Conservation (phyloP, 257 asterid genomes). For the Scutellaria baicalensis region DNA sequence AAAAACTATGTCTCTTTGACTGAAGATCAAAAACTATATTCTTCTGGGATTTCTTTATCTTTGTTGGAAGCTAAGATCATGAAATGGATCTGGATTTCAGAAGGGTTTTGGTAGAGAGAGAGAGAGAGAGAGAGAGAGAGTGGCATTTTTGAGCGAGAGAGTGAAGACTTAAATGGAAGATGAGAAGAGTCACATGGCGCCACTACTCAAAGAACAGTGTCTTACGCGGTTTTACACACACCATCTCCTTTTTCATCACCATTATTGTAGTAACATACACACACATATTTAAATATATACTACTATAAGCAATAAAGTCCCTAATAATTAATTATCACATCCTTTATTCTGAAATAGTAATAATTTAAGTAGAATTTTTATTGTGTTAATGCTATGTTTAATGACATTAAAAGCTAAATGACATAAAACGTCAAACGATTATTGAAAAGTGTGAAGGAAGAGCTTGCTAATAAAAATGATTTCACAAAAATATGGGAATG, state of each 20-base stretch:
- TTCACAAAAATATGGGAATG: too few species aligned
- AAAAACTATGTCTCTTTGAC: slow-evolving; percentile 17
- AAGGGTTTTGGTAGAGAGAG: not conserved
- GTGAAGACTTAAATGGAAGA: slow-evolving; percentile 14
- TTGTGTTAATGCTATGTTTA: too few species aligned
- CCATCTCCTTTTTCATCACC: not conserved
- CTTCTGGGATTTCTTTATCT: not conserved
- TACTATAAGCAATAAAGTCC: not conserved
- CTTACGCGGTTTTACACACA: slow-evolving; percentile 29
- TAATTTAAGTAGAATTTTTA: too few species aligned
- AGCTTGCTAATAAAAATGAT: too few species aligned
- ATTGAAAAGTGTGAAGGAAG: too few species aligned
- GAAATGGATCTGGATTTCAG: slow-evolving; percentile 17
- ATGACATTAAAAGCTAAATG: too few species aligned
- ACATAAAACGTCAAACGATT: too few species aligned
- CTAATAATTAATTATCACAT: not conserved
- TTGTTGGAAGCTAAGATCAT: not conserved
- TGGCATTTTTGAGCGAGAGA: slow-evolving; percentile 9
- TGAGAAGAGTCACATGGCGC: slow-evolving; percentile 26
- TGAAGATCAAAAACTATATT: slow-evolving; percentile 11
- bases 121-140: not conserved
- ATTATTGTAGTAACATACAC: not conserved
- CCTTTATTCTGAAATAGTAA: not conserved
- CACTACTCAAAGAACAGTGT: slow-evolving; percentile 3
- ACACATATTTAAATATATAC: not conserved